Base-by-base conservation (phyloP, 768 basidiomycete genomes). In the Trametes gibbosa region DNA sequence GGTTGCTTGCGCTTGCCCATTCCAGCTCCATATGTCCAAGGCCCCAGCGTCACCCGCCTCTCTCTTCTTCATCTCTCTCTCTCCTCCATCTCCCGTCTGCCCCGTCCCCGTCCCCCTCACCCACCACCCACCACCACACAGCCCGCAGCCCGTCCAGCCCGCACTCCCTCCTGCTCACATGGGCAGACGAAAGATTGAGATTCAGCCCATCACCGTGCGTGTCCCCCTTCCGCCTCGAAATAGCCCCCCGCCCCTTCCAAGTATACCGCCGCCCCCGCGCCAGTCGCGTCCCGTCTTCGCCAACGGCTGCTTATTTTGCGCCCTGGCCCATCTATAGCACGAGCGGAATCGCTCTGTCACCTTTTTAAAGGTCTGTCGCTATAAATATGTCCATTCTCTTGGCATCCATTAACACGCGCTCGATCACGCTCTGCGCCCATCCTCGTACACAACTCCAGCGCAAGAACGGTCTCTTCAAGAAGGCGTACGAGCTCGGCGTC, bases 321-420 rank as follows among this genome's bases (percentile, higher is more conserved):
- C 54, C 49, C 50, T 47, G 56, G 53, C 55, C 74, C 79, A 76
- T 75, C 73, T 76, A 75, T 80, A 93, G 90, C 89, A 93, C 77
- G 91, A 93, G 76, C 86, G 91, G 76, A 93, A 92, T 74, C 87
- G 91, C 66, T 88, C 89, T 62, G 91, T 93, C 72, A 93, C 91
- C 66, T 93, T 92, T 81, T 78, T 92, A 77, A 93, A 92, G 85
- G 91, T 81, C 77, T 66, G 79, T 66, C 59, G 67, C 68, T 68
- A 68, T 71, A 68, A 68, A 65, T 66, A 71, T 63, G 69, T 65
- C 58, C 58, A 70, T 71, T 73, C 70, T 74, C 77, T 76, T 78
- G 77, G 83, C 86, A 86, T 88, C 84, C 56, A 50, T 60, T 83
- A 83, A 78, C 74, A 58, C 60, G 52, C 58, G 63, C 54, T 41